phyloP scores from a whole-genome alignment of 805 yeast species.

The Myxozyma mucilagina region DNA sequence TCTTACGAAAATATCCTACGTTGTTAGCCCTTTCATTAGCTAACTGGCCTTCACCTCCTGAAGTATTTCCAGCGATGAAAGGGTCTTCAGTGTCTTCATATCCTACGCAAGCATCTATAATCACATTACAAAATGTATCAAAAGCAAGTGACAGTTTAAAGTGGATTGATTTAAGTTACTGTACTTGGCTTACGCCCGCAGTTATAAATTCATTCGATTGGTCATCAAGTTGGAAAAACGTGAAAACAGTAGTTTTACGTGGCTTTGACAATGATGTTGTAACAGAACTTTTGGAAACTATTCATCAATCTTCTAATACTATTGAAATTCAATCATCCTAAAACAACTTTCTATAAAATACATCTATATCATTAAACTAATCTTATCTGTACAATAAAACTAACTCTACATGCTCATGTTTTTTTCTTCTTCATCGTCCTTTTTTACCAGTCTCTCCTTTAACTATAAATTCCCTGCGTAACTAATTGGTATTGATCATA shows the following conservation, averaged over 20 bases:
- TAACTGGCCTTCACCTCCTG: slow-evolving; percentile 33
- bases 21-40: slow-evolving; percentile 25
- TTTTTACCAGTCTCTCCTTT: not conserved
- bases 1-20: slow-evolving; percentile 18
- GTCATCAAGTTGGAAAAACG: slow-evolving; percentile 24
- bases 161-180: slow-evolving; percentile 29
- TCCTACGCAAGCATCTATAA: slow-evolving; percentile 14
- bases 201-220: slow-evolving; percentile 25
- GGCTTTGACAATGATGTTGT: slow-evolving; percentile 5
- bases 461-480: slow-evolving; percentile 85
- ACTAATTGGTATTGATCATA: slow-evolving; percentile 94
- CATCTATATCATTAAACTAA: no score
- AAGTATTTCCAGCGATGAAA: slow-evolving; percentile 24
- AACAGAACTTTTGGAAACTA: not conserved
- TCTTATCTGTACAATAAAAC: no score
- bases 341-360: not conserved
- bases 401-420: no score
- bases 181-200: slow-evolving; percentile 26
- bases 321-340: no score
- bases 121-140: slow-evolving; percentile 20
- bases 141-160: slow-evolving; percentile 13
- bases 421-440: no score
- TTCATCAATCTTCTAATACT: not conserved
- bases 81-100: slow-evolving; percentile 21
- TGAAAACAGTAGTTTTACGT: slow-evolving; percentile 16